These are phyloP conservation scores for Neurospora discreta DNA, from an alignment of 495 filamentous ascomycete species.

Conservation along the genomic window DNA sequence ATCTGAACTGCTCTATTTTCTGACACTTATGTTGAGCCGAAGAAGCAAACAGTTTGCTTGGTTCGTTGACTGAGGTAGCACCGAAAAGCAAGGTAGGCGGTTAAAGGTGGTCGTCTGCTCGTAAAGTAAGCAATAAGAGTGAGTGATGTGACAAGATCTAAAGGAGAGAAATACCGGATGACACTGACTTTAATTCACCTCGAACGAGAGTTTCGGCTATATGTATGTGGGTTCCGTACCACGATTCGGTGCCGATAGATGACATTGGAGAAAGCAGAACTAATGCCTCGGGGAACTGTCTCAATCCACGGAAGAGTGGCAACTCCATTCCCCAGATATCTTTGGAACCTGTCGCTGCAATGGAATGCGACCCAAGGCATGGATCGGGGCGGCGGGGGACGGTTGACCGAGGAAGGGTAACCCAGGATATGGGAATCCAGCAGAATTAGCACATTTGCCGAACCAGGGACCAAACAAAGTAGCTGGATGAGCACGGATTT, in stretches of 20 bases:
- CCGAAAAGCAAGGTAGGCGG: neutral
- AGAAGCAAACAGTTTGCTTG: neutral
- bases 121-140: neutral
- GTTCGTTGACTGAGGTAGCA: neutral
- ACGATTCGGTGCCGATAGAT: neutral
- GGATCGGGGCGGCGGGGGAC: conserved; percentile 6
- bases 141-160: neutral
- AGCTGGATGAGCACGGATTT: neutral
- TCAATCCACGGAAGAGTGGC: neutral
- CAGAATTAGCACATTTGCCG: neutral
- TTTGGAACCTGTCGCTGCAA: conserved; percentile 8
- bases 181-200: conserved; percentile 1
- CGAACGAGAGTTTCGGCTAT: neutral
- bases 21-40: neutral
- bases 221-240: neutral
- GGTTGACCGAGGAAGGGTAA: conserved; percentile 4
- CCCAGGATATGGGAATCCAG: conserved; percentile 12
- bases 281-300: neutral
- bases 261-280: neutral
- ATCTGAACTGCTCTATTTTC: neutral
- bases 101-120: neutral
- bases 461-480: neutral
- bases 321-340: conserved; percentile 6
- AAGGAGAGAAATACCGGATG: neutral
- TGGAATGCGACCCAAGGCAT: conserved; percentile 16